Evolutionary conservation across 352 stramenopile species (phyloP).

Genomic region (Globisporangium emineosum): DNA sequence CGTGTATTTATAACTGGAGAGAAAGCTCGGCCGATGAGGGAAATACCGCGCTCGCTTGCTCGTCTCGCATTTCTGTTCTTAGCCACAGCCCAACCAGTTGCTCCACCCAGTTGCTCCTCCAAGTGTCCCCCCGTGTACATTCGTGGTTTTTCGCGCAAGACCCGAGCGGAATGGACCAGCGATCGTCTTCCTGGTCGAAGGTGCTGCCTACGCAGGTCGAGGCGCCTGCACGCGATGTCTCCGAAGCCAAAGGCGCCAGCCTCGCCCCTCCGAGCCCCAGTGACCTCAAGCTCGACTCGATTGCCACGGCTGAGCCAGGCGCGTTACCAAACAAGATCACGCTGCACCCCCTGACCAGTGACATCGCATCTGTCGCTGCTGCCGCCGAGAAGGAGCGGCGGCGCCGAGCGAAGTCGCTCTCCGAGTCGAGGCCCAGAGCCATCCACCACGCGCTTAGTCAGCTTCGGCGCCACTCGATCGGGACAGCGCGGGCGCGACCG

Average conservation of each 20-base stretch:
- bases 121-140: not conserved
- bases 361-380: not conserved
- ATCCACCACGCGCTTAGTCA: not conserved
- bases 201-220: not conserved
- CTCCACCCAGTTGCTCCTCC: not conserved
- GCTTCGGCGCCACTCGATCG: constrained; percentile 10
- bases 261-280: not conserved
- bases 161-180: not conserved
- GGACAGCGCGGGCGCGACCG: not conserved
- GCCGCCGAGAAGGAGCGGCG: not conserved
- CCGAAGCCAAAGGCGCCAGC: not conserved
- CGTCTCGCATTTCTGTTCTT: too few species aligned
- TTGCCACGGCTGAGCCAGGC: not conserved
- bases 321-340: not conserved
- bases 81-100: too few species aligned
- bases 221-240: not conserved
- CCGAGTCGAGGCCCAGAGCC: not conserved
- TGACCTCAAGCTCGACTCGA: constrained; percentile 2
- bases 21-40: too few species aligned
- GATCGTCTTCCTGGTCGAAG: constrained; percentile 1
- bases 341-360: not conserved
- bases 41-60: too few species aligned
- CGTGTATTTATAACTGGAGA: too few species aligned
- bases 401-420: not conserved
- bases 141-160: not conserved